These are phyloP conservation scores for Hyaloraphidium curvatum DNA, from an alignment of 192 early-diverging fungal genomes.

Conservation along the genomic window DNA sequence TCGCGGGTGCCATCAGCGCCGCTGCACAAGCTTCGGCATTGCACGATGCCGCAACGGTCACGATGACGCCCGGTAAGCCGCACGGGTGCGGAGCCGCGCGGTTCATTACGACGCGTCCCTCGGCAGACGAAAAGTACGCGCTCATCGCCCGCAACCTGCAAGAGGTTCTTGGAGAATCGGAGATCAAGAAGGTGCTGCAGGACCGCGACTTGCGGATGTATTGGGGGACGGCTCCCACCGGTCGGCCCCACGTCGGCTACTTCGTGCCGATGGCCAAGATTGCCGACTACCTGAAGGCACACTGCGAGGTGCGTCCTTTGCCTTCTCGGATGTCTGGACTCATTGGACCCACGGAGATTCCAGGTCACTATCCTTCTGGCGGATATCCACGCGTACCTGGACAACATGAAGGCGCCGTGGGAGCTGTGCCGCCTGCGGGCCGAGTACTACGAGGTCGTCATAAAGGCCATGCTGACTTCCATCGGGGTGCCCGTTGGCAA, in stretches of 20 bases:
- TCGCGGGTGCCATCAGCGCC: too few species aligned
- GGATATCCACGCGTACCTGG: conserved; percentile 93
- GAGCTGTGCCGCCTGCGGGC: conserved; percentile 73
- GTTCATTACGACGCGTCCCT: too few species aligned
- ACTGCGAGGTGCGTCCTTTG: conserved; percentile 45
- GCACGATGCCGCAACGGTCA: too few species aligned
- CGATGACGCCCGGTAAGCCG: too few species aligned
- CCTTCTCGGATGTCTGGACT: background rate
- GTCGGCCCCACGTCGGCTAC: conserved; percentile 91
- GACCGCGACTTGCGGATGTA: conserved; percentile 85
- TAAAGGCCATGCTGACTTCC: conserved; percentile 78
- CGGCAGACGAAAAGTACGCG: conserved; percentile 23
- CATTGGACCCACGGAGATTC: conserved; percentile 7
- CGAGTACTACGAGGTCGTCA: conserved; percentile 78
- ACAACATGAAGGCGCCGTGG: conserved; percentile 94
- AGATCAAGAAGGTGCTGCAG: conserved; percentile 61
- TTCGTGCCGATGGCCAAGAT: conserved; percentile 96
- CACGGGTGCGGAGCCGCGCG: too few species aligned
- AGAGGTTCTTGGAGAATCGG: conserved; percentile 74
- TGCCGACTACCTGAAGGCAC: conserved; percentile 86
- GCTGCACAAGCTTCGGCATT: too few species aligned
- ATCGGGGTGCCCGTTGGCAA: conserved; percentile 86
- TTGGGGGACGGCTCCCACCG: conserved; percentile 96
- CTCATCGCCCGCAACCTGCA: conserved; percentile 88
- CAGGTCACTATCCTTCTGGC: conserved; percentile 80